phyloP scores from a whole-genome alignment of 2,329 filamentous ascomycete genomes.

The Epichloe gansuensis region DNA sequence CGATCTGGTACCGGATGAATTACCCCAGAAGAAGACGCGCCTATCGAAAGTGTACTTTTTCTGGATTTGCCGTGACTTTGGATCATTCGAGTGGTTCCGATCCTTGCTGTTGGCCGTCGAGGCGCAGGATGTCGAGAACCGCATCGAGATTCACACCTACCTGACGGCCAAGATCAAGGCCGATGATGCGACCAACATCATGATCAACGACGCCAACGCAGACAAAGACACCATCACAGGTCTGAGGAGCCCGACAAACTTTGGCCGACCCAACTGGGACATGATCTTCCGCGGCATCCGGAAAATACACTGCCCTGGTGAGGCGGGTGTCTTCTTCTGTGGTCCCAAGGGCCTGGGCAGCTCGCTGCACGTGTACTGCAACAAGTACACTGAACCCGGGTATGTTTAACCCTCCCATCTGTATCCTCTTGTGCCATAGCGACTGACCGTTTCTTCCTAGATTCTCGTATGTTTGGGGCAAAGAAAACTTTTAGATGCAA shows the following conservation, averaged over 20 bases:
- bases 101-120: conserved; percentile 75
- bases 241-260: conserved; percentile 70
- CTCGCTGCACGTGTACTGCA: conserved; percentile 69
- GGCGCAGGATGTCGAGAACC: conserved; percentile 69
- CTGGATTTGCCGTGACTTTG: conserved; percentile 84
- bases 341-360: conserved; percentile 71
- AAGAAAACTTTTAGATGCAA: conserved; percentile 49
- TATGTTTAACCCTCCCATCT: conserved; percentile 29
- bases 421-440: not conserved
- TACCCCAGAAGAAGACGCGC: conserved; percentile 66
- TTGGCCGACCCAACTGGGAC: conserved; percentile 80
- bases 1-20: conserved; percentile 89
- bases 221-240: conserved; percentile 79
- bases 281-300: conserved; percentile 78
- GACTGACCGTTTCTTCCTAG: conserved; percentile 19
- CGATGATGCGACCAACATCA: conserved; percentile 80
- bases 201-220: conserved; percentile 81
- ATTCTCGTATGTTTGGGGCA: conserved; percentile 56
- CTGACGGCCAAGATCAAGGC: conserved; percentile 78
- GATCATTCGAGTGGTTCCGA: conserved; percentile 82
- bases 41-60: conserved; percentile 85
- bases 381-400: conserved; percentile 76
- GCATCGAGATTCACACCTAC: conserved; percentile 84
- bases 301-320: conserved; percentile 62
- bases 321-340: conserved; percentile 75